Percentiles rank a stretch among this genome's conserved stretches.
Conservation (phyloP, 2,329 filamentous ascomycete genomes). For the Neocucurbitaria cava region DNA sequence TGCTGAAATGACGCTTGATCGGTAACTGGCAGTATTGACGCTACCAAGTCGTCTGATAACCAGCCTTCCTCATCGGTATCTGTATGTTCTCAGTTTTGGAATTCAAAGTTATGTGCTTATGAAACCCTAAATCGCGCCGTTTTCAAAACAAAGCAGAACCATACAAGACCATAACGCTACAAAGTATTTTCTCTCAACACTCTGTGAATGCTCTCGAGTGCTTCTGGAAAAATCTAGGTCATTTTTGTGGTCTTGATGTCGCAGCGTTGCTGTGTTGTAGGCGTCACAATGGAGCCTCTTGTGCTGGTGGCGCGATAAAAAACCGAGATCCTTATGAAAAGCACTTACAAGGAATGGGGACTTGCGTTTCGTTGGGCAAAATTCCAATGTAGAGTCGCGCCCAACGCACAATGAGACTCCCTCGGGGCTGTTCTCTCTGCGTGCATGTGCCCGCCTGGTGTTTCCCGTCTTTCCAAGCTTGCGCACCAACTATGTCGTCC, state of each 20-base stretch:
- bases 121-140: no score
- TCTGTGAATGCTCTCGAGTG: no score
- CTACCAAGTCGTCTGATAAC: neutral
- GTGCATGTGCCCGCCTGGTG: slow-evolving; percentile 4
- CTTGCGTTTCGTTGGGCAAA: neutral
- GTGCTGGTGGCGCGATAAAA: no score
- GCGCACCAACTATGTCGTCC: slow-evolving; percentile 3
- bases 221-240: no score
- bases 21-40: neutral
- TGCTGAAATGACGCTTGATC: neutral
- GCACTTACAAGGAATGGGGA: slow-evolving; percentile 9
- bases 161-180: no score
- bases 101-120: no score
- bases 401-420: slow-evolving; percentile 1
- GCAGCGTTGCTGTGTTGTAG: no score
- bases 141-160: no score
- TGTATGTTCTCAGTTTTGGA: neutral
- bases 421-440: neutral
- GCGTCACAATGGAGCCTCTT: no score
- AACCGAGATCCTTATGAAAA: no score
- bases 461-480: neutral
- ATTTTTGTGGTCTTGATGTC: no score
- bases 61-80: neutral
- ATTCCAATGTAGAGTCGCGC: slow-evolving; percentile 8
- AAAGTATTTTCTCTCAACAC: no score